Evolutionary conservation across 306 rosid species (phyloP).

Genomic region (Mucuna pruriens): DNA sequence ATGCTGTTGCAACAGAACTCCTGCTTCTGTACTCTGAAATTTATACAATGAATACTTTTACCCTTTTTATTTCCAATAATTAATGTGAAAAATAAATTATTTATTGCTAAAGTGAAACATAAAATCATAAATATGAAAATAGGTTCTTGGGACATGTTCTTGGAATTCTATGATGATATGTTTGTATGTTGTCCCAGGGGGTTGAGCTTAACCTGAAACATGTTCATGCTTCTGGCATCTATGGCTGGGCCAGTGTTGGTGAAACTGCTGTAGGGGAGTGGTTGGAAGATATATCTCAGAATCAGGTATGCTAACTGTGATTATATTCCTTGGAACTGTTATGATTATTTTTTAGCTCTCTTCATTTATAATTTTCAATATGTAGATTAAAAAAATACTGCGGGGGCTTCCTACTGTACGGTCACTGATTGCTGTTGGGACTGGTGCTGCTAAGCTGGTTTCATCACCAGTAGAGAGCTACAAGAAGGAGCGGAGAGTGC

Average conservation of each 20-base stretch:
- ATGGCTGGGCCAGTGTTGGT: slow-evolving; percentile 94
- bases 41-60: slow-evolving; percentile 7
- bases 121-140: neutral
- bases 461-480: slow-evolving; percentile 93
- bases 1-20: neutral
- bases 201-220: slow-evolving; percentile 89
- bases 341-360: slow-evolving; percentile 30
- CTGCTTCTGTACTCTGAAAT: slow-evolving; percentile 28
- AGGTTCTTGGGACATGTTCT: slow-evolving; percentile 30
- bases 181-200: slow-evolving; percentile 66
- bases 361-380: slow-evolving; percentile 34
- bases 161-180: slow-evolving; percentile 33
- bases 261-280: slow-evolving; percentile 89
- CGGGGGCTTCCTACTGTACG: slow-evolving; percentile 84
- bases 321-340: slow-evolving; percentile 32
- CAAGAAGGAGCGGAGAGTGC: slow-evolving; percentile 86
- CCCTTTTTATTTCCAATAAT: neutral
- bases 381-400: slow-evolving; percentile 82
- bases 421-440: slow-evolving; percentile 79
- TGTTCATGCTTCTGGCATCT: slow-evolving; percentile 84
- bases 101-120: slow-evolving; percentile 3
- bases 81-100: neutral
- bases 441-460: slow-evolving; percentile 89
- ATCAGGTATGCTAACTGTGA: slow-evolving; percentile 65
- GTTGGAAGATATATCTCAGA: slow-evolving; percentile 92